Base-by-base conservation (phyloP, 441 rosid species). In the Corymbia calophylla region DNA sequence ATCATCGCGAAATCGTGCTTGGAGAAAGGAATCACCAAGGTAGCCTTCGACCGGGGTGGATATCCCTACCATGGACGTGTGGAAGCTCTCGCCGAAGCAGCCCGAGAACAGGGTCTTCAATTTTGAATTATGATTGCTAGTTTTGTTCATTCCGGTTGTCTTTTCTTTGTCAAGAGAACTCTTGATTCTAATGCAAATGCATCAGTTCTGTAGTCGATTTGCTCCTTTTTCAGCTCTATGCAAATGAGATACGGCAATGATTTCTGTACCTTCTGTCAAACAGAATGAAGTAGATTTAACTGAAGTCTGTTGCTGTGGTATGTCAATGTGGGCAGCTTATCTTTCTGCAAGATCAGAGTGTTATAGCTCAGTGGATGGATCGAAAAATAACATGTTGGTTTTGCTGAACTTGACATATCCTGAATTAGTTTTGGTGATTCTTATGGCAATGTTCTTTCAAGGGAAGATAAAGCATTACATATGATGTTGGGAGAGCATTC, bases 1-100 rank as follows among this genome's bases (percentile, higher is more conserved):
- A 88, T 88, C 58, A 95, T 98, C 85, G 99, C 99, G 31, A 97
- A 95, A 90, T 91, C 95, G 12, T 98, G 99, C 90, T 88, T 97
- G 93, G 99, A 97, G 93, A 96, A 95, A 93, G 99, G 99, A 86
- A 96, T 96, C 91, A 91, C 95, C 31, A 95, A 96, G 92, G 99
- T 98, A 60, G 98, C 97, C 25, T 98, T 97, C 81, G 99, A 98
- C 90, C 94, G 98, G 89, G 99, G 99, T 85, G 99, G 99, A 53
- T 97, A 95, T 89, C 98, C 95, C 39, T 97, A 98, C 93, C 99
- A 98, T 92, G 99, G 99, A 86, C 98, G 99, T 6, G 91, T 98
- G n/a, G 86, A 92, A 91, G 96, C 95, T 89, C 92, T 97, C 70
- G 99, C 99, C 0, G 93, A 94, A 91, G 97, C 98, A 55, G 99